Evolutionary conservation across 305 asterid species (phyloP).

Genomic region (Rubia balearica): DNA sequence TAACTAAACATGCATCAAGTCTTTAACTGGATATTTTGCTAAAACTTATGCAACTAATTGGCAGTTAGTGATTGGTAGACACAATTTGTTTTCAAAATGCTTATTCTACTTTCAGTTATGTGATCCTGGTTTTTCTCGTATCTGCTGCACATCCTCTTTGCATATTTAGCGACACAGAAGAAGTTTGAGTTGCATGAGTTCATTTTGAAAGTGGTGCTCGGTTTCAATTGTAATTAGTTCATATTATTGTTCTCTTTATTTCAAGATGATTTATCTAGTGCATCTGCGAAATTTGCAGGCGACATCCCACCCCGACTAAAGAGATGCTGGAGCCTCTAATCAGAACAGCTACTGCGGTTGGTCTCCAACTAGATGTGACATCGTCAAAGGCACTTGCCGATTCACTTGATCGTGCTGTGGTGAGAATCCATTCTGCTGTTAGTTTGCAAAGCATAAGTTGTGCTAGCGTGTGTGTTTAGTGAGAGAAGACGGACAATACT

Average conservation of each 20-base stretch:
- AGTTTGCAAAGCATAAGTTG: not conserved
- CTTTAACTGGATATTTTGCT: not conserved
- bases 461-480: not conserved
- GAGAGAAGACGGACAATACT: not conserved
- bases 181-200: not conserved
- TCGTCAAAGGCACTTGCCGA: slow-evolving; percentile 98
- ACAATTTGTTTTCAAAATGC: not conserved
- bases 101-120: not conserved
- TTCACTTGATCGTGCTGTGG: slow-evolving; percentile 97
- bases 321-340: slow-evolving; percentile 97
- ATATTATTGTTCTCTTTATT: not conserved
- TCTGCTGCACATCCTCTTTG: not conserved
- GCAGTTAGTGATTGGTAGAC: not conserved
- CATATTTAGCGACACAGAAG: not conserved
- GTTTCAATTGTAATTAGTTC: not conserved
- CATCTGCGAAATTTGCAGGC: slow-evolving; percentile 42
- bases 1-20: not conserved
- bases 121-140: not conserved
- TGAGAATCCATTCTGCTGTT: slow-evolving; percentile 22
- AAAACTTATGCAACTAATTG: not conserved
- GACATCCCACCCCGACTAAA: slow-evolving; percentile 95
- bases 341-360: slow-evolving; percentile 89
- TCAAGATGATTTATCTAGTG: not conserved
- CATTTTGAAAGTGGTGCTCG: not conserved
- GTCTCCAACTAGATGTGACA: slow-evolving; percentile 74